phyloP scores from a whole-genome alignment of 2,329 filamentous ascomycete species.

The Helicocarpus griseus region DNA sequence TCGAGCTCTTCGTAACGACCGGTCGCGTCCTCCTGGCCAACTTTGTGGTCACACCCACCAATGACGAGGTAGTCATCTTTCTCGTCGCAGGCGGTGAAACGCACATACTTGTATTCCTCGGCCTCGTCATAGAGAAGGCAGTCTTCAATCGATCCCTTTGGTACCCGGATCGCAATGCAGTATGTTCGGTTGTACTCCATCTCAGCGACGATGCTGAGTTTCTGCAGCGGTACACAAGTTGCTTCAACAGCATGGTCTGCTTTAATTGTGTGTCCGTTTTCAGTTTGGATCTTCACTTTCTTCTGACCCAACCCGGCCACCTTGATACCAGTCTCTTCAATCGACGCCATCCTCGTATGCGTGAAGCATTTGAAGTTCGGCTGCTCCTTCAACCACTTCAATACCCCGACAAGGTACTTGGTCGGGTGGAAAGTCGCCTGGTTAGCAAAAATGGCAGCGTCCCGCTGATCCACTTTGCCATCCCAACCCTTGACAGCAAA shows the following conservation, averaged over 20 bases:
- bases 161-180: conserved; percentile 46
- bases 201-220: conserved; percentile 43
- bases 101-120: conserved; percentile 47
- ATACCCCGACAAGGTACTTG: conserved; percentile 44
- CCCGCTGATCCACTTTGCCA: conserved; percentile 42
- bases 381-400: conserved; percentile 43
- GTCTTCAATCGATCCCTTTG: conserved; percentile 44
- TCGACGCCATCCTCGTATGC: conserved; percentile 39
- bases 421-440: conserved; percentile 51
- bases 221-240: conserved; percentile 48
- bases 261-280: conserved; percentile 38
- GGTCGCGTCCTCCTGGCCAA: conserved; percentile 42
- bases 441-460: conserved; percentile 36
- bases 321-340: conserved; percentile 41
- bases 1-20: conserved; percentile 44
- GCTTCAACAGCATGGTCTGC: conserved; percentile 44
- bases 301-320: conserved; percentile 38
- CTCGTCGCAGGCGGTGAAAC: conserved; percentile 44
- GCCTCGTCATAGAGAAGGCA: conserved; percentile 47
- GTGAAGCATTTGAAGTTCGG: conserved; percentile 46
- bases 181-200: conserved; percentile 48
- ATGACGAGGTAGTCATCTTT: conserved; percentile 47
- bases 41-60: conserved; percentile 50
- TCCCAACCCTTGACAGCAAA: conserved; percentile 45
- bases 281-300: conserved; percentile 38